Conservation (phyloP, 2,329 filamentous ascomycete species). For the Fusarium liriodendri region DNA sequence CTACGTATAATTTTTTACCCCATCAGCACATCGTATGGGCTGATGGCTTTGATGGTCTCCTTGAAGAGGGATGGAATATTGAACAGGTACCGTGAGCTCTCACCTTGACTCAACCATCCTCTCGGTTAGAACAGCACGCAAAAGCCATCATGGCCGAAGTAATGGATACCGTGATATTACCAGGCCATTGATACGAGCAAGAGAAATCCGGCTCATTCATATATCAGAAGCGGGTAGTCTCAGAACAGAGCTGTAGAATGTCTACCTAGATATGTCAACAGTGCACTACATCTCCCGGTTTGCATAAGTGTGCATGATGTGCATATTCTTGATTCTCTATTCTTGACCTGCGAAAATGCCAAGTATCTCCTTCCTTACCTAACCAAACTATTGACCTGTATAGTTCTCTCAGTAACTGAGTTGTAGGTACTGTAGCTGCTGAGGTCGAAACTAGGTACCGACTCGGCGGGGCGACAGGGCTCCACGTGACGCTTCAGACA, state of each 20-base stretch:
- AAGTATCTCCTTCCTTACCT: neutral
- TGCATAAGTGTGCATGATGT: neutral
- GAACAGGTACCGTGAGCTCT: neutral
- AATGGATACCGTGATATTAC: neutral
- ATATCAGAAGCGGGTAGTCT: neutral
- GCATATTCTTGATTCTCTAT: neutral
- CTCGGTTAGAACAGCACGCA: neutral
- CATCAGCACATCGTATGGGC: neutral
- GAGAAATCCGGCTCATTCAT: neutral
- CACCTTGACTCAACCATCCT: neutral
- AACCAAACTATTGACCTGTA: neutral
- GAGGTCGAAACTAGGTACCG: neutral
- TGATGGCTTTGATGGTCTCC: neutral
- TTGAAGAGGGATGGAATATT: neutral
- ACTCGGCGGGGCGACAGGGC: conserved; percentile 11
- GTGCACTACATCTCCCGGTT: neutral
- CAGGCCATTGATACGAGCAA: neutral
- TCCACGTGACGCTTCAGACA: conserved; percentile 16
- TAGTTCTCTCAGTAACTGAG: neutral
- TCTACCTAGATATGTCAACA: no score
- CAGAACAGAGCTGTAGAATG: neutral
- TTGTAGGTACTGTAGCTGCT: neutral
- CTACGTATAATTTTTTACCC: neutral
- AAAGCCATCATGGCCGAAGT: neutral
- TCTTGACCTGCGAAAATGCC: neutral